Base-by-base conservation (phyloP, 768 basidiomycete species). In the Atractiella rhizophila region DNA sequence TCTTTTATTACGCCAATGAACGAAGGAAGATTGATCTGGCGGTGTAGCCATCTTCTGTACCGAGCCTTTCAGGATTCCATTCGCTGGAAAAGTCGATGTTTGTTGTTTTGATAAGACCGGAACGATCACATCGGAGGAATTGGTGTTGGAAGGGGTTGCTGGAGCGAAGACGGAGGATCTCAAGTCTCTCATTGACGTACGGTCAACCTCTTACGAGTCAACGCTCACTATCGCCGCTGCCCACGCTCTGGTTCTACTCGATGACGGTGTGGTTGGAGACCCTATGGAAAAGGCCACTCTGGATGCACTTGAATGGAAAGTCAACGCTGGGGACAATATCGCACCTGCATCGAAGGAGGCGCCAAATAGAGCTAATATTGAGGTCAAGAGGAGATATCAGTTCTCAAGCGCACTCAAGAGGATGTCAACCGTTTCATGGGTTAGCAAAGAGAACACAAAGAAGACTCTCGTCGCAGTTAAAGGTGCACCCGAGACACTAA, bases 31-130 rank as follows among this genome's bases (percentile, higher is more conserved):
- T 29, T 36, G 32, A 28, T 32, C 11, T 40, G 4, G 20, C 7
- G 23, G 20, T 45, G 23, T 15, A 91, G 88, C 88, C 6, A 98
- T 96, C 44, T 98, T 86, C 63, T 96, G 91, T 57, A 98, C 91
- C 15, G 91, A 98, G 54, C 91, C 91, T 1, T 96, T 98, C 71
- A 72, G 91, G 18, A 98, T 96, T 46, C 86, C 91, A 0, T 79
- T 65, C 46, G 91, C 91, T 5, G 91, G 91, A 5, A 70, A 83
- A 18, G 85, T 96, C 2, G 91, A 98, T 51, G 76, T 96, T 13
- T 98, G 91, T 60, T 96, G 91, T 60, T 96, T 98, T 51, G 91
- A 98, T 61, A 98, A 98, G 67, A 98, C 91, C 0, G 91, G 88
- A 19, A 96, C 91, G 0, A 94, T 98, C 50, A 98, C 91, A 0